Conservation (phyloP, 306 rosid species). For the Prunus dulcis region DNA sequence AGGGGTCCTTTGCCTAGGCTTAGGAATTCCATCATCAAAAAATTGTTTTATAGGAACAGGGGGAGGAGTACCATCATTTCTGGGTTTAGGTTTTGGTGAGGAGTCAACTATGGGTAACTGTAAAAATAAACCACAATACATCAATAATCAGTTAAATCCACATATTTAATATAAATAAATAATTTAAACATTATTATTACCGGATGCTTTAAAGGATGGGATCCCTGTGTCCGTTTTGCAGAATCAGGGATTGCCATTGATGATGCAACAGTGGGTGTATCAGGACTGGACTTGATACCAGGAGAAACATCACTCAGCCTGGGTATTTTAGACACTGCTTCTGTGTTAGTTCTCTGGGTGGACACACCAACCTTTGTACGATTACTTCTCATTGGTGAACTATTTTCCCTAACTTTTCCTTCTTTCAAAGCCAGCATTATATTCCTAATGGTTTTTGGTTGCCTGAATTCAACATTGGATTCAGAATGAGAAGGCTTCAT, state of each 20-base stretch:
- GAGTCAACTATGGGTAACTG: conserved; percentile 58
- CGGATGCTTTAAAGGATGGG: conserved; percentile 66
- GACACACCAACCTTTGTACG: conserved; percentile 52
- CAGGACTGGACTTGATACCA: conserved; percentile 51
- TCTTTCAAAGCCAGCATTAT: conserved; percentile 87
- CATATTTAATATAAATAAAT: neutral
- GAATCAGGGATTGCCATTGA: conserved; percentile 55
- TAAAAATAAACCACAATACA: conserved; percentile 12
- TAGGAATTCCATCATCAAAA: conserved; percentile 72
- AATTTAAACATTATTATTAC: conserved; percentile 35
- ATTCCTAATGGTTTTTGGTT: conserved; percentile 72
- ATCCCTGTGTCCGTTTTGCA: conserved; percentile 53
- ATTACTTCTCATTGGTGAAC: conserved; percentile 81
- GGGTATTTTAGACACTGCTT: conserved; percentile 63
- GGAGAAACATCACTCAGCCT: conserved; percentile 52
- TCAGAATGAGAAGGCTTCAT: conserved; percentile 46
- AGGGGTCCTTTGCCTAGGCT: conserved; percentile 74
- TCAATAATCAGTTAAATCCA: neutral
- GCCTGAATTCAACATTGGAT: conserved; percentile 56
- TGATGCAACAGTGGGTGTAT: conserved; percentile 42
- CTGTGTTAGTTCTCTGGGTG: conserved; percentile 45
- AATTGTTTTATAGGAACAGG: conserved; percentile 50
- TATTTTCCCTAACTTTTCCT: conserved; percentile 70
- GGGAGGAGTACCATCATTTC: conserved; percentile 60
- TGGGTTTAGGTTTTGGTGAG: conserved; percentile 63